Evolutionary conservation across 2,329 filamentous ascomycete genomes (phyloP).

Genomic region (Fusarium sulawesiense): DNA sequence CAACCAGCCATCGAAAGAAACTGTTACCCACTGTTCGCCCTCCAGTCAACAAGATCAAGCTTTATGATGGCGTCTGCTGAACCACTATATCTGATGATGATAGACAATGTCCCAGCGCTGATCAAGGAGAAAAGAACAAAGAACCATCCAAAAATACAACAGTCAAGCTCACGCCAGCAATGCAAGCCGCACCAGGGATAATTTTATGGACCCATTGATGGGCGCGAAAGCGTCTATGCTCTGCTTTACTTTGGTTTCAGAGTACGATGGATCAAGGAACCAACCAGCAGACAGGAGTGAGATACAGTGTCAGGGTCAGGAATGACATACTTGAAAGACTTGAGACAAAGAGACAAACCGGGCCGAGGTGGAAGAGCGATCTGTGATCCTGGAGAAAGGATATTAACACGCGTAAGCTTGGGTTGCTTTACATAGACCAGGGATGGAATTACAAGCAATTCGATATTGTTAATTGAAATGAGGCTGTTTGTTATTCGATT

Average conservation of each 20-base stretch:
- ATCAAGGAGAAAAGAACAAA: conserved; percentile 22
- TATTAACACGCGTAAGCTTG: conserved; percentile 37
- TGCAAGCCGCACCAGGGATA: conserved; percentile 20
- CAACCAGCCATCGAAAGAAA: conserved; percentile 16
- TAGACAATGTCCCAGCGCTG: conserved; percentile 25
- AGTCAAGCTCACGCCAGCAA: conserved; percentile 22
- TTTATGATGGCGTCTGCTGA: conserved; percentile 11
- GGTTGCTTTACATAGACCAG: not conserved
- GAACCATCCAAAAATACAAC: conserved; percentile 24
- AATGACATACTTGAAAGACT: conserved; percentile 21
- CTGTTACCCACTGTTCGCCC: conserved; percentile 21
- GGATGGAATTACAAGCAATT: not conserved
- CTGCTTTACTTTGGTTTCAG: conserved; percentile 35
- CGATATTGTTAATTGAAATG: conserved; percentile 1
- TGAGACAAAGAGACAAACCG: conserved; percentile 32
- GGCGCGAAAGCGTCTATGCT: conserved; percentile 34
- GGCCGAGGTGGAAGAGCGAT: conserved; percentile 24
- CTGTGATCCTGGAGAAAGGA: conserved; percentile 11
- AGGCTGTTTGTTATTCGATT: not conserved
- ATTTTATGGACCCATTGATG: conserved; percentile 27
- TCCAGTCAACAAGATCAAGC: conserved; percentile 9
- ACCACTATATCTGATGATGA: conserved; percentile 36
- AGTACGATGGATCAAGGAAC: conserved; percentile 23
- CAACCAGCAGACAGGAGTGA: conserved; percentile 38
- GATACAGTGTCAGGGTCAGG: conserved; percentile 33